Evolutionary conservation across 2,329 filamentous ascomycete species (phyloP), one percentile per base, ranked within the genome.

Genomic region (Hypoxylon sp.): DNA sequence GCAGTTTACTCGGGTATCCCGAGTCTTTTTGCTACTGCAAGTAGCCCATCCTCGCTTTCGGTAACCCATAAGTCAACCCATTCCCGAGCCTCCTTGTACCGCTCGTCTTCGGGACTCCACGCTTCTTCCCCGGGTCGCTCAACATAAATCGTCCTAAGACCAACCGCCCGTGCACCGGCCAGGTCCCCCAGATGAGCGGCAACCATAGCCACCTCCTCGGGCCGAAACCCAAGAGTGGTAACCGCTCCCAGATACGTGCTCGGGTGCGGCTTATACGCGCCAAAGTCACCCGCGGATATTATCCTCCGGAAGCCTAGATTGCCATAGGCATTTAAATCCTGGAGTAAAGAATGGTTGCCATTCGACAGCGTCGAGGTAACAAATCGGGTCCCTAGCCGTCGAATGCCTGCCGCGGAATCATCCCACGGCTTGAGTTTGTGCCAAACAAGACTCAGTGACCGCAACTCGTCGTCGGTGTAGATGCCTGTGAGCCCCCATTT

Each of bases 161-260:
- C 93, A 66, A 83, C 85, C 2, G 74, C 76, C 73, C 88, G 88
- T 3, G 93, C 93, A 0, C 86, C 91, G 67, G 87, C 81, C 60
- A 96, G 80, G 78, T 95, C 93, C 5, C 75, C 78, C 64, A 95
- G 80, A 80, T 95, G 92, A 39, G 92, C 90, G 14, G 93, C 93
- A 19, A 96, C 91, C 87, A 96, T 89, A 19, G 88, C 91, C 63
- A 93, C 91, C 75, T 94, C 84, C 2, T 78, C 77, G 0, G 90
- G 86, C 67, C 85, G 73, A 46, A 90, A 68, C 0, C 85, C 87
- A 57, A 94, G 79, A 70, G 82, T 83, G 63, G 83, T 79, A 1
- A 84, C 91, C 0, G 91, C 92, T 3, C 92, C 92, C 1, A 86
- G 83, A 75, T 96, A 96, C 1, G 91, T 89, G 56, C 78, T 82